phyloP scores from a whole-genome alignment of 768 basidiomycete species.

The Phaeotremella fagi region DNA sequence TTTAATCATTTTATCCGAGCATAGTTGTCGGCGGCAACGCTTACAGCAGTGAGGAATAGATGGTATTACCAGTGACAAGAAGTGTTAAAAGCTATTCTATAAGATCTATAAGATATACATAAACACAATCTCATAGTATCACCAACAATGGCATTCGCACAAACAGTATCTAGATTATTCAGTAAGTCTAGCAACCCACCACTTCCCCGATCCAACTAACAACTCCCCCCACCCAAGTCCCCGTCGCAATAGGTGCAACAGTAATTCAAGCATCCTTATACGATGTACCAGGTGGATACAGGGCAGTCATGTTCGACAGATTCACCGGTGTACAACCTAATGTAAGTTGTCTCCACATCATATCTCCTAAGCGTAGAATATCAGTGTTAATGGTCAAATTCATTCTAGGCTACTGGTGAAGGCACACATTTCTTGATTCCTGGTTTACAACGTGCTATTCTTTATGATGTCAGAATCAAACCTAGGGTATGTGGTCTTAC shows the following conservation, averaged over 20 bases:
- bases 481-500: constrained; percentile 62
- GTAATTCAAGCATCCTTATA: constrained; percentile 56
- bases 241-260: constrained; percentile 56
- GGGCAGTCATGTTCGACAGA: constrained; percentile 97
- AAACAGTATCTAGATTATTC: constrained; percentile 25
- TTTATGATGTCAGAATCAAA: constrained; percentile 97
- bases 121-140: neutral
- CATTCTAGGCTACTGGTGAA: constrained; percentile 69
- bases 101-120: too few species aligned
- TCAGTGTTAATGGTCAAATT: neutral
- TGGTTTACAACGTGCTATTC: constrained; percentile 90
- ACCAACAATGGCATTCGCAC: constrained; percentile 31
- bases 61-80: too few species aligned
- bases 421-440: constrained; percentile 96
- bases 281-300: constrained; percentile 72
- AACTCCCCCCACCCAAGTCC: constrained; percentile 54
- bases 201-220: neutral
- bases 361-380: neutral
- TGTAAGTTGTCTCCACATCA: constrained; percentile 50
- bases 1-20: too few species aligned
- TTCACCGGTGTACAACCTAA: constrained; percentile 82
- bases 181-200: constrained; percentile 11
- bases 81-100: too few species aligned
- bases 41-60: too few species aligned
- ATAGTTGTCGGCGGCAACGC: too few species aligned